These are phyloP conservation scores for Tetradesmus obliquus DNA, from an alignment of 139 green algal species.

Conservation along the genomic window DNA sequence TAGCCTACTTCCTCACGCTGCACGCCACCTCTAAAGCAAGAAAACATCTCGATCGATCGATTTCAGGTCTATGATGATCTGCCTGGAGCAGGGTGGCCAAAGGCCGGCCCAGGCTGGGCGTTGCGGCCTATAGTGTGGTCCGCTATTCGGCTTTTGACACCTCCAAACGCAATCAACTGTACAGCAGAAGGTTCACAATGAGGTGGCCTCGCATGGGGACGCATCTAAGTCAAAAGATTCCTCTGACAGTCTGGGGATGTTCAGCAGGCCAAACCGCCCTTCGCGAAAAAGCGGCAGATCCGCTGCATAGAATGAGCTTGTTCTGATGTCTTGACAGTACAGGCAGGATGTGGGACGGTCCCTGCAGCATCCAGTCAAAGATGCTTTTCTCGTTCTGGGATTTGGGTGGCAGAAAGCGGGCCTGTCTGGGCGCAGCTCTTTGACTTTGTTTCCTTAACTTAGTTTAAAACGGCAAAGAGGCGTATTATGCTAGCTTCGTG, in stretches of 20 bases:
- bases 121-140: neutral
- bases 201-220: neutral
- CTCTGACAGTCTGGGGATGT: neutral
- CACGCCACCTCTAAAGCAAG: neutral
- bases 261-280: neutral
- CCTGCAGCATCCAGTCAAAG: neutral
- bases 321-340: too few relatives aligned
- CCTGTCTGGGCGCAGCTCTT: neutral
- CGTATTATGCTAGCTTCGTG: too few relatives aligned
- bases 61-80: neutral
- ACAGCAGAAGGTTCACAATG: neutral
- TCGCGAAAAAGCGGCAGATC: neutral
- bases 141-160: neutral
- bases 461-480: too few relatives aligned
- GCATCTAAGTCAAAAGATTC: slow-evolving; percentile 1
- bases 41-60: neutral
- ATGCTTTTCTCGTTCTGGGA: neutral
- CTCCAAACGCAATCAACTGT: neutral
- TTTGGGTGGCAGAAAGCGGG: too few relatives aligned
- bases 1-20: slow-evolving; percentile 12
- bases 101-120: neutral
- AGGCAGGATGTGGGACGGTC: neutral
- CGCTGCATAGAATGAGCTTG: neutral
- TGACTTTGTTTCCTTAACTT: too few relatives aligned
- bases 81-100: neutral